phyloP scores from a whole-genome alignment of 352 stramenopile species.

The Phytophthora pluvialis region DNA sequence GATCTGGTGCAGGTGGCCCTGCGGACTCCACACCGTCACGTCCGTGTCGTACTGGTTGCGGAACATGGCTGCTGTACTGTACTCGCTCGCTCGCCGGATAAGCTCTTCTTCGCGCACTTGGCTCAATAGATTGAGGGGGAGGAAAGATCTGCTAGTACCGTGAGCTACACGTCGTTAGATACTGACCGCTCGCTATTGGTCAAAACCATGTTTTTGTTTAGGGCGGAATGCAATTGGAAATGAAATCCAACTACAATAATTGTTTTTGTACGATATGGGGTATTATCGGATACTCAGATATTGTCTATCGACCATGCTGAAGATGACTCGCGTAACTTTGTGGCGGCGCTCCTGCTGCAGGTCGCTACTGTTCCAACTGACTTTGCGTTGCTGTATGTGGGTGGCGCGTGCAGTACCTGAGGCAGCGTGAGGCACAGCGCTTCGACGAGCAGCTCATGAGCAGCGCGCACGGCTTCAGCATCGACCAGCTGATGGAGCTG shows the following conservation, averaged over 20 bases:
- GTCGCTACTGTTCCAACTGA: background rate
- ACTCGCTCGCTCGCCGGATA: too few species aligned
- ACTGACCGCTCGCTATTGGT: too few species aligned
- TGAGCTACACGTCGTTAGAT: too few species aligned
- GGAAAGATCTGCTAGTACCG: slow-evolving; percentile 7
- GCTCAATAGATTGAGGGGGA: slow-evolving; percentile 12
- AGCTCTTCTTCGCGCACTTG: background rate
- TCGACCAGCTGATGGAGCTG: slow-evolving; percentile 99
- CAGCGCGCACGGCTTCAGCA: slow-evolving; percentile 85
- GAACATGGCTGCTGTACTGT: slow-evolving; percentile 88
- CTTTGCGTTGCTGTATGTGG: background rate
- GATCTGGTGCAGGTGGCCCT: slow-evolving; percentile 99
- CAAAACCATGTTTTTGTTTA: background rate
- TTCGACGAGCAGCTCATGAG: slow-evolving; percentile 94
- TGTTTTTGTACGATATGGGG: too few species aligned
- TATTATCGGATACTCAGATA: background rate
- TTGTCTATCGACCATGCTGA: background rate
- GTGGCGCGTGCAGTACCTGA: slow-evolving; percentile 55
- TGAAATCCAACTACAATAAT: background rate
- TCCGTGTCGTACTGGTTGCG: slow-evolving; percentile 99
- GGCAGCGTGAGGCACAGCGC: slow-evolving; percentile 71
- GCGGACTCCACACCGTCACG: slow-evolving; percentile 99
- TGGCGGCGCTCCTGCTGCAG: too few species aligned
- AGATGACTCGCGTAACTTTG: slow-evolving; percentile 11
- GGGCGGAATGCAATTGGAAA: too few species aligned